A percentile compares a stretch with the other conserved stretches of the same genome.
These are phyloP conservation scores for Platanthera guangdongensis DNA, from an alignment of 106 monocot genomes.

Conservation along the genomic window DNA sequence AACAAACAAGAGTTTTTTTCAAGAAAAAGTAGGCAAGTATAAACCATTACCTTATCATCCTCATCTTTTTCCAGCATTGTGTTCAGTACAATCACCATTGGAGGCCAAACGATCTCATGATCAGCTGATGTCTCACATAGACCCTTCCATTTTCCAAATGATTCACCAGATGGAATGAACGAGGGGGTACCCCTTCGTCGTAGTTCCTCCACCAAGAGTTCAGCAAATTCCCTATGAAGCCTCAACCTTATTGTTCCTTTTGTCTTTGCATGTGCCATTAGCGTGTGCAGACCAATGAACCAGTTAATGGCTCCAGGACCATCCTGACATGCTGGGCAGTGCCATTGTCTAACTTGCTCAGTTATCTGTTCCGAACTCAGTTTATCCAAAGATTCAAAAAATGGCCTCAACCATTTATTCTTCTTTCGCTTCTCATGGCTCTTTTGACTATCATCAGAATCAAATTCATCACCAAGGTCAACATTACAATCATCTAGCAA, in stretches of 20 bases:
- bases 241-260: slow-evolving; percentile 59
- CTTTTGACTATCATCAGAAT: slow-evolving; percentile 67
- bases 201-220: slow-evolving; percentile 74
- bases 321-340: slow-evolving; percentile 76
- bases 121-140: slow-evolving; percentile 37
- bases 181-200: slow-evolving; percentile 52
- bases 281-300: slow-evolving; percentile 73
- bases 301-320: slow-evolving; percentile 92
- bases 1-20: background rate
- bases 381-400: slow-evolving; percentile 53
- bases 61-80: slow-evolving; percentile 63
- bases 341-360: slow-evolving; percentile 71
- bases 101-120: slow-evolving; percentile 80
- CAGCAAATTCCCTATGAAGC: slow-evolving; percentile 70
- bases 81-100: slow-evolving; percentile 83
- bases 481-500: slow-evolving; percentile 29
- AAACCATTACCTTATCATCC: slow-evolving; percentile 47
- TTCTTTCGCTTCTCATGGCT: slow-evolving; percentile 67
- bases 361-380: slow-evolving; percentile 54
- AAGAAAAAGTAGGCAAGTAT: background rate
- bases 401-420: slow-evolving; percentile 57
- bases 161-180: slow-evolving; percentile 40
- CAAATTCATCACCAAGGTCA: slow-evolving; percentile 53
- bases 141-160: slow-evolving; percentile 65
- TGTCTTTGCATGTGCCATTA: slow-evolving; percentile 79